These are phyloP conservation scores for Dictyostelium intermedium DNA, from an alignment of 78 protist species.

Conservation along the genomic window DNA sequence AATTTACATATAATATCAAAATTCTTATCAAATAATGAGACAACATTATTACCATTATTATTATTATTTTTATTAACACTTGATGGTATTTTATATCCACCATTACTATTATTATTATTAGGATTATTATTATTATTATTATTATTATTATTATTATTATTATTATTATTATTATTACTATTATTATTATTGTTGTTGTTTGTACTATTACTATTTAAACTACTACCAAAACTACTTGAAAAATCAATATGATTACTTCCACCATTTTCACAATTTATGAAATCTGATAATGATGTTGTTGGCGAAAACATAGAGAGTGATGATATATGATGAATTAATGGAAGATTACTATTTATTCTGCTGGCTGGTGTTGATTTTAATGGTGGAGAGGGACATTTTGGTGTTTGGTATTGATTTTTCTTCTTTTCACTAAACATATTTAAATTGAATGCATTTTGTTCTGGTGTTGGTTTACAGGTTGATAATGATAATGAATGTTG, in stretches of 20 bases:
- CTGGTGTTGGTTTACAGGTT: constrained; percentile 63
- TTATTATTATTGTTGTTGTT: not conserved
- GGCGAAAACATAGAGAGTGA: not conserved
- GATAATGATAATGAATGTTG: not conserved
- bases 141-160: too few relatives aligned
- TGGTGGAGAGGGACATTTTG: constrained; percentile 76
- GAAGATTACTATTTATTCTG: constrained; percentile 19
- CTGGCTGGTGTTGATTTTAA: constrained; percentile 67
- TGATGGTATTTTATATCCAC: not conserved
- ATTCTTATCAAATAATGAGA: constrained; percentile 43
- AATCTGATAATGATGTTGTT: not conserved
- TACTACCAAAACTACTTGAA: not conserved
- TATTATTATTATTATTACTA: too few relatives aligned
- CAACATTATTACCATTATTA: not conserved
- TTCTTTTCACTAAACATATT: constrained; percentile 61
- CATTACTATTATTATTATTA: not conserved
- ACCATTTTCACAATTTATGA: not conserved
- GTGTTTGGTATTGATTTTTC: constrained; percentile 24
- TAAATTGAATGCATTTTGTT: constrained; percentile 44
- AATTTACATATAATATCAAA: constrained; percentile 45
- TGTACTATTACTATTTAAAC: not conserved
- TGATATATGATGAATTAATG: constrained; percentile 48
- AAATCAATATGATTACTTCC: not conserved
- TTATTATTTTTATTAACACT: not conserved
- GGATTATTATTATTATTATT: too few relatives aligned